phyloP scores from a whole-genome alignment of 345 rosid species.

The Syzygium aqueum region DNA sequence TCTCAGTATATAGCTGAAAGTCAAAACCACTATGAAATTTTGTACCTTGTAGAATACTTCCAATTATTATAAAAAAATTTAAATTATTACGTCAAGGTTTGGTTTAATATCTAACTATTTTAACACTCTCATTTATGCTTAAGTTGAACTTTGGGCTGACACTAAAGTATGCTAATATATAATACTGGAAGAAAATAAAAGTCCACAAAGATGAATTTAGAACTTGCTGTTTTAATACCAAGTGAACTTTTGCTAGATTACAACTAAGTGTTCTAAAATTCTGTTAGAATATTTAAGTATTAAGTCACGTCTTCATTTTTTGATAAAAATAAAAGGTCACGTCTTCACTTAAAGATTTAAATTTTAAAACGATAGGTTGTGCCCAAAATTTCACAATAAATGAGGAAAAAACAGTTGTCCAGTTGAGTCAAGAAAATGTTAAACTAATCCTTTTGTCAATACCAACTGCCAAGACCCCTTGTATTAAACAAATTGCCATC shows the following conservation, averaged over 20 bases:
- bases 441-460: background rate
- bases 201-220: background rate
- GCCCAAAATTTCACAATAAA: background rate
- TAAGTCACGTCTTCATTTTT: background rate
- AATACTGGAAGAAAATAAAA: no score
- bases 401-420: background rate
- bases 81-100: no score
- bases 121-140: no score
- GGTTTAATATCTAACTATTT: no score
- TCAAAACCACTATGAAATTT: no score
- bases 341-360: background rate
- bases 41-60: no score
- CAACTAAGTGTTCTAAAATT: no score
- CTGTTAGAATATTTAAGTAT: background rate
- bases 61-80: no score
- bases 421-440: background rate
- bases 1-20: no score
- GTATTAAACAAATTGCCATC: background rate
- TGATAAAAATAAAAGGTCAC: fast-evolving
- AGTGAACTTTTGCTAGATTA: background rate
- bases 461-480: background rate
- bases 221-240: no score
- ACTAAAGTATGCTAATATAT: no score
- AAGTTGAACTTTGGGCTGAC: no score
- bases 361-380: background rate